phyloP scores from a whole-genome alignment of 164 flowering plant species.

The Liriodendron chinense region DNA sequence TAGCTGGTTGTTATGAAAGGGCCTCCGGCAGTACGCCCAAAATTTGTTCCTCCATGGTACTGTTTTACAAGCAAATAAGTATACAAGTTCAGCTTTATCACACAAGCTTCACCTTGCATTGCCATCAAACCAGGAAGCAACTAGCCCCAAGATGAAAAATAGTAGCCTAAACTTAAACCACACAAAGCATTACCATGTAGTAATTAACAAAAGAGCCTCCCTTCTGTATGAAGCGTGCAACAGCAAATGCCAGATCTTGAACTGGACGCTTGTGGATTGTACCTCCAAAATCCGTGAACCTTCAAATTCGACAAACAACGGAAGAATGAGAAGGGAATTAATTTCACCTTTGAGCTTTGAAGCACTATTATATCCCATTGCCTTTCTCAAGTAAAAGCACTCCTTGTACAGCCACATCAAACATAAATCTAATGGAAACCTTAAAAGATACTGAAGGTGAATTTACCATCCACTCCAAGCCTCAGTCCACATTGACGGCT shows the following conservation, averaged over 20 bases:
- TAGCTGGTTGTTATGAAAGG: conserved; percentile 95
- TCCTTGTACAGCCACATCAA: neutral
- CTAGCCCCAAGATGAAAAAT: neutral
- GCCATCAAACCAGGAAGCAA: neutral
- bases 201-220: conserved; percentile 90
- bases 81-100: neutral
- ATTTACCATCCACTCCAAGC: conserved; percentile 92
- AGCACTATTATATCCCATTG: no score
- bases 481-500: conserved; percentile 91
- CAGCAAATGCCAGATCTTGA: conserved; percentile 90
- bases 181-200: conserved; percentile 68
- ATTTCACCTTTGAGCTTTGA: no score
- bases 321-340: conserved; percentile 7
- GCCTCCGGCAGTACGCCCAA: conserved; percentile 96
- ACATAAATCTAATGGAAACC: neutral
- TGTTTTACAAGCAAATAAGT: conserved; percentile 24
- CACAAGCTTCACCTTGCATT: neutral
- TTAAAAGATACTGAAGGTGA: neutral
- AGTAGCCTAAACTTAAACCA: neutral
- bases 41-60: conserved; percentile 99
- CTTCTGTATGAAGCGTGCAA: conserved; percentile 80
- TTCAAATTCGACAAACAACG: conserved; percentile 14
- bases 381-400: no score
- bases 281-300: conserved; percentile 94
- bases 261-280: conserved; percentile 67